Evolutionary conservation across 805 yeast genomes (phyloP).

Genomic region (Ogataea chonburiensis): DNA sequence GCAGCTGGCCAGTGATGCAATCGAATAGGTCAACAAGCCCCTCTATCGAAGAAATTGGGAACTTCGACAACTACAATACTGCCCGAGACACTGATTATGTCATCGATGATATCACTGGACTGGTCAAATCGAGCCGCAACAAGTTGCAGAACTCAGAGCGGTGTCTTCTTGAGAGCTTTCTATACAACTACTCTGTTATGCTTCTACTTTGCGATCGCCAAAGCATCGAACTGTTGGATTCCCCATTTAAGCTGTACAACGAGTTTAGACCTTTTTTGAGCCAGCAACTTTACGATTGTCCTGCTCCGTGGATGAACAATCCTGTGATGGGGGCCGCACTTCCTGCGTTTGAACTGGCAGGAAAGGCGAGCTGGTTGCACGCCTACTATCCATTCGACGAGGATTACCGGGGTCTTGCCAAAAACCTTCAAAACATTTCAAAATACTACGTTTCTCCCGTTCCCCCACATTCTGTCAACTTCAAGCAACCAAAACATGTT

Average conservation of each 20-base stretch:
- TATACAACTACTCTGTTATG: conserved; percentile 41
- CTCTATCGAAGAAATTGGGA: background rate
- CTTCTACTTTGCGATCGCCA: conserved; percentile 33
- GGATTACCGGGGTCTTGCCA: conserved; percentile 5
- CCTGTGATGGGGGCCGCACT: conserved; percentile 41
- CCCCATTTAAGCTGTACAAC: conserved; percentile 40
- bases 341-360: conserved; percentile 37
- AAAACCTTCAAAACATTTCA: conserved; percentile 1
- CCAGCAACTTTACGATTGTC: conserved; percentile 35
- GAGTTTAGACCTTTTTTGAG: conserved; percentile 32
- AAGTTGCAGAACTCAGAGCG: conserved; percentile 24
- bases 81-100: no score
- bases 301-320: conserved; percentile 39
- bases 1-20: conserved; percentile 25
- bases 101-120: no score
- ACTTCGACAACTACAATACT: no score
- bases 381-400: conserved; percentile 18
- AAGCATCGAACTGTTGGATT: conserved; percentile 33
- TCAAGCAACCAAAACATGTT: conserved; percentile 18
- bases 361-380: conserved; percentile 37
- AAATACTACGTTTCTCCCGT: conserved; percentile 18
- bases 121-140: background rate
- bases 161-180: conserved; percentile 42
- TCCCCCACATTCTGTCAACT: conserved; percentile 17
- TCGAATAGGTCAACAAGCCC: no score